Base-by-base conservation (phyloP, 139 green algal genomes). In the Marvania coccoides region DNA sequence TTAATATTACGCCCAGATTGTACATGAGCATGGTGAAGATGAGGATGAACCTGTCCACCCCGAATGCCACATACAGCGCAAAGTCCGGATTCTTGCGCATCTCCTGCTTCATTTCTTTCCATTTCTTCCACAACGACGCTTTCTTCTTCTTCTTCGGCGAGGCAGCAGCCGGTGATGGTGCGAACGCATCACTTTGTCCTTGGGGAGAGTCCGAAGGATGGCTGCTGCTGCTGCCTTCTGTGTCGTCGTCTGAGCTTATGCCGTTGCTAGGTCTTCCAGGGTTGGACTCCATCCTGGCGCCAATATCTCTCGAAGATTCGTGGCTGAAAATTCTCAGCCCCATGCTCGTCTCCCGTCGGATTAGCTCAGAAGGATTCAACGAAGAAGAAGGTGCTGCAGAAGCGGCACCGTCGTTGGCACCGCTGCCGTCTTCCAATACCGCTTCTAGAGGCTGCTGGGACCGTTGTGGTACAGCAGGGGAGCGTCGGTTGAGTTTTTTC, bases 51-150 rank as follows among this genome's bases (percentile, higher is more conserved):
- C 15, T 30, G 58, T 72, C 65, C 26, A 51, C 29, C 2, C 34
- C n/a, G 5, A 45, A 8, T 0, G 65, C 55, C 65, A 62, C 59
- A 14, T 15, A 64, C 47, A 65, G 60, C n/a, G 65, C 65, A 37
- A 65, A 72, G 48, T 72, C 65, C 29, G 61, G 65, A 59, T 29
- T 64, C 26, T n/a, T 26, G 19, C 38, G 47, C 51, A 65, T 65
- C 60, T 64, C 65, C 37, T 65, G 51, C 47, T 63, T 38, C 35
- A 31, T 9, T 15, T 9, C 38, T 5, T 56, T 0, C 63, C 53
- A 35, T 39, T 40, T 62, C 35, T 54, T 64, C 5, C 61, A 8
- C 8, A 67, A 39, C 24, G 9, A 56, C 9, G 9, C 9, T 28
- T 9, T 9, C 19, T 23, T 12, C 48, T 59, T 59, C 19, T 8